Evolutionary conservation across 768 basidiomycete genomes (phyloP).

Genomic region (Lactarius hengduanensis): DNA sequence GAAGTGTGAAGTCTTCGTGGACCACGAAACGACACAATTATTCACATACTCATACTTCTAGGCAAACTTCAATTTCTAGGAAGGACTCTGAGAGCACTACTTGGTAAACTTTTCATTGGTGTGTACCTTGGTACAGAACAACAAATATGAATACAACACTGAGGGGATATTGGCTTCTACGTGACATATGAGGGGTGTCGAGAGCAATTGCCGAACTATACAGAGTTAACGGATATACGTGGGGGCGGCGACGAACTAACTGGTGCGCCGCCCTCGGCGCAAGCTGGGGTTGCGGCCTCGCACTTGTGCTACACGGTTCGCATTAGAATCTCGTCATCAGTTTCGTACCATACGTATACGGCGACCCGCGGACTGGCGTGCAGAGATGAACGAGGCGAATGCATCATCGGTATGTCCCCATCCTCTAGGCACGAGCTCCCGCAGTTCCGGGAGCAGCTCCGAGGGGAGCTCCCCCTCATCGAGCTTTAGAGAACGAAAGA

Average conservation of each 20-base stretch:
- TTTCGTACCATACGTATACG: not conserved
- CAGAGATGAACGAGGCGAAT: not conserved
- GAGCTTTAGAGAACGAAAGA: conserved; percentile 6
- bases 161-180: too few relatives aligned
- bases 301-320: not conserved
- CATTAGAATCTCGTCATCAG: not conserved
- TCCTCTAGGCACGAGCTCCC: conserved; percentile 1
- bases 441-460: conserved; percentile 1
- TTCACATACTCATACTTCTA: too few relatives aligned
- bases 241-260: not conserved
- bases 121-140: too few relatives aligned
- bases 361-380: not conserved
- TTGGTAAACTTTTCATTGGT: too few relatives aligned
- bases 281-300: not conserved
- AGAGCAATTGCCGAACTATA: too few relatives aligned
- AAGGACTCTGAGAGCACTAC: too few relatives aligned
- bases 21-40: too few relatives aligned
- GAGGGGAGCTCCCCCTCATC: not conserved
- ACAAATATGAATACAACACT: too few relatives aligned
- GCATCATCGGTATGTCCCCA: conserved; percentile 3
- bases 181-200: too few relatives aligned
- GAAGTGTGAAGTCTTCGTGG: too few relatives aligned
- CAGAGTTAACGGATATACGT: not conserved
- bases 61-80: too few relatives aligned
- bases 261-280: not conserved